Evolutionary conservation across 345 rosid genomes (phyloP), one percentile per base, ranked within the genome.

Genomic region (Rhizophora apiculata): DNA sequence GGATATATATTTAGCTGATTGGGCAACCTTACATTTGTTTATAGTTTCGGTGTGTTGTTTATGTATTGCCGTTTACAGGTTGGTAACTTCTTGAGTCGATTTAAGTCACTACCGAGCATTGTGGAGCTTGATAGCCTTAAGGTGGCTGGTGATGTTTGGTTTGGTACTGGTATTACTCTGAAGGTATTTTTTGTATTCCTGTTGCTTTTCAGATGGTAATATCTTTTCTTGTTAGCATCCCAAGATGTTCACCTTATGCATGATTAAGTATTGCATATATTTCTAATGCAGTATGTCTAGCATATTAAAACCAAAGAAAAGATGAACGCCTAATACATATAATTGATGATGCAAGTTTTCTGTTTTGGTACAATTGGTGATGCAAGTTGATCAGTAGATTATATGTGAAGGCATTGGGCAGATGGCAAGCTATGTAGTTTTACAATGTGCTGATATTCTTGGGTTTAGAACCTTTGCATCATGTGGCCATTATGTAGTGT

Each of bases 61-160:
- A 52, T 70, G 53, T 63, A 46, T 67, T 48, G 29, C 30, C 39
- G 60, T 54, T 59, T 34, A 60, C 74, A 87, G 92, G 62, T 85
- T 37, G 72, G 68, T 15, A 85, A 82, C 67, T 84, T 85, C 72
- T 67, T 27, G 63, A 68, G 71, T 22, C 88, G 89, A 58, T 87
- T 87, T 62, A 65, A 81, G 74, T 79, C 87, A 68, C 79, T 85
- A 68, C 92, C 92, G 27, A 84, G 89, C 70, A 75, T 85, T 57
- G 56, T 81, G 65, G 79, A 73, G 68, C 75, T 85, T 65, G 83
- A 88, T 56, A 81, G 87, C 82, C 80, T 88, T 77, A 79, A 80
- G 72, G 88, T 84, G 69, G 67, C 57, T 32, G 88, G 92, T 60
- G 89, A 88, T 65, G 92, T 85, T 59, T 82, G 89, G 88, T 85